Evolutionary conservation across 345 rosid species (phyloP).

Genomic region (Pseudoturritis turrita): DNA sequence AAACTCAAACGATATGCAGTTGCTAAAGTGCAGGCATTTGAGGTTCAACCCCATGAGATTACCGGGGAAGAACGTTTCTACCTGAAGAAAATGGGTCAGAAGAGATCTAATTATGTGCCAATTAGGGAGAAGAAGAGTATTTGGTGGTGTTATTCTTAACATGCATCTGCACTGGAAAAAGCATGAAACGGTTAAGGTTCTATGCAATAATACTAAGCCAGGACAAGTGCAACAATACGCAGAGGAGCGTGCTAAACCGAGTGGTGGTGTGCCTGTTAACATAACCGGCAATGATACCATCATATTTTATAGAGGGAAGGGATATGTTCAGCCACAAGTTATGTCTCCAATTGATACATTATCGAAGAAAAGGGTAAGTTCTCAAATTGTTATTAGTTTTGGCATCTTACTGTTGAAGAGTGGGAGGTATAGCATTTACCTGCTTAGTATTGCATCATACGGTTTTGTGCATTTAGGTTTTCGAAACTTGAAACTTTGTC

Average conservation of each 20-base stretch:
- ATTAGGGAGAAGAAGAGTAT: conserved; percentile 83
- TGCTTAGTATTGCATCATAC: not conserved
- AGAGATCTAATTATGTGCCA: conserved; percentile 73
- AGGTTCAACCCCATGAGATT: conserved; percentile 63
- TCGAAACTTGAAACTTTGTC: not conserved
- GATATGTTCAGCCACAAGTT: conserved; percentile 80
- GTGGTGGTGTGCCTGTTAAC: conserved; percentile 84
- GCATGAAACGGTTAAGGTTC: conserved; percentile 90
- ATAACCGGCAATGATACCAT: conserved; percentile 62
- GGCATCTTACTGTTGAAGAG: no score
- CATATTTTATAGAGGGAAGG: conserved; percentile 75
- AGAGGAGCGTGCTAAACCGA: conserved; percentile 69
- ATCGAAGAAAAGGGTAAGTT: conserved; percentile 71
- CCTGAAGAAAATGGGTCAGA: conserved; percentile 83
- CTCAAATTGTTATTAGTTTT: not conserved
- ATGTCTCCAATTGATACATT: conserved; percentile 90
- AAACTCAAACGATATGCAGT: conserved; percentile 84
- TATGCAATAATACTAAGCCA: conserved; percentile 77
- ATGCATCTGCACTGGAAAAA: conserved; percentile 94
- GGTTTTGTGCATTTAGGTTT: not conserved
- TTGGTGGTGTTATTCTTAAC: conserved; percentile 86
- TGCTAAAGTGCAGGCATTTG: conserved; percentile 74
- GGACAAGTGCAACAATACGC: conserved; percentile 64
- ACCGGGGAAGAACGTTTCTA: conserved; percentile 84
- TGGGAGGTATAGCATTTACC: not conserved